Conservation (phyloP, 2,329 filamentous ascomycete genomes). For the Didymella lethalis region DNA sequence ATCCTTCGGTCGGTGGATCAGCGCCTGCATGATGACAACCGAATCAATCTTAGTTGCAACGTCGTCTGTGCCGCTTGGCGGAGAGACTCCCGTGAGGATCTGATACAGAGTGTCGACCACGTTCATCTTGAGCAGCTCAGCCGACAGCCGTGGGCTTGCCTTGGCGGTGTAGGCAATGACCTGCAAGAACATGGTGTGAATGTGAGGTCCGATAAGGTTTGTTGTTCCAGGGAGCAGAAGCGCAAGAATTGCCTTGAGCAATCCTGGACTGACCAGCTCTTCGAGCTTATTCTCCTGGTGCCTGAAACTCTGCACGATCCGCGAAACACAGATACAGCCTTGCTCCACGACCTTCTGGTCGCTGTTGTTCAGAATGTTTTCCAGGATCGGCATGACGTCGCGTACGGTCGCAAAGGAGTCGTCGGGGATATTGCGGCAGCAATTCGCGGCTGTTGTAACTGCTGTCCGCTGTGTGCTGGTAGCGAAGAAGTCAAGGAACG, state of each 20-base stretch:
- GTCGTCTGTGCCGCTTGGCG: constrained; percentile 79
- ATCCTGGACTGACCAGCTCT: constrained; percentile 86
- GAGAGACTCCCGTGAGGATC: constrained; percentile 93
- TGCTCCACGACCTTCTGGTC: constrained; percentile 98
- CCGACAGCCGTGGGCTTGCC: constrained; percentile 84
- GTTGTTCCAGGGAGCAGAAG: constrained; percentile 92
- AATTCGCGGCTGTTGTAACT: constrained; percentile 96
- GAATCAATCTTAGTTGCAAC: constrained; percentile 89
- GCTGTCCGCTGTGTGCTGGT: constrained; percentile 96
- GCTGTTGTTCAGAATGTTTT: constrained; percentile 88
- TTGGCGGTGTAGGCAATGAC: constrained; percentile 90
- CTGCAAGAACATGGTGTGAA: constrained; percentile 94
- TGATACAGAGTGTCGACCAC: constrained; percentile 98
- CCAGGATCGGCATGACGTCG: constrained; percentile 95
- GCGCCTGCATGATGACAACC: constrained; percentile 96
- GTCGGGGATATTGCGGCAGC: constrained; percentile 93
- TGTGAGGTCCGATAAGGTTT: constrained; percentile 90
- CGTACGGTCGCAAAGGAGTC: constrained; percentile 91
- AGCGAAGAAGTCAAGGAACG: constrained; percentile 95
- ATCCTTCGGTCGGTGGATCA: constrained; percentile 93
- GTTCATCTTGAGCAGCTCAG: constrained; percentile 93
- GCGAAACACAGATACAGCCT: constrained; percentile 91
- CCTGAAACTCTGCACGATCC: constrained; percentile 97
- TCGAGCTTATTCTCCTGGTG: constrained; percentile 87
- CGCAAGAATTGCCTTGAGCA: constrained; percentile 84